Evolutionary conservation across 2,329 filamentous ascomycete genomes (phyloP), one percentile per base, ranked within the genome.

Genomic region (Triangularia verruculosa): DNA sequence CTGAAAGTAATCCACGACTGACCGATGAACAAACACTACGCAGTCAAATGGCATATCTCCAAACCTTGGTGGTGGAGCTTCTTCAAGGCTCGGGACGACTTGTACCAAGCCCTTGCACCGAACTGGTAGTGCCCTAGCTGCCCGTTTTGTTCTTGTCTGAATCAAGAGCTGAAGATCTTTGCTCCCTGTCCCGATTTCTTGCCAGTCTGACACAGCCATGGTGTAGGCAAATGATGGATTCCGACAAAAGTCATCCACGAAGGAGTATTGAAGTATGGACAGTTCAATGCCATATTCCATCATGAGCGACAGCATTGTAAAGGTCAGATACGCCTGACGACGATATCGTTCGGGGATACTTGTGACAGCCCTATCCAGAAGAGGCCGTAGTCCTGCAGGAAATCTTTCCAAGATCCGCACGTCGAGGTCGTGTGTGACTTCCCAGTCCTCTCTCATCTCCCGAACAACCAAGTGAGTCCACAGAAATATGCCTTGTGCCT

Each of bases 401-500:
- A 59, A 59, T 9, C 34, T 39, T 4, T 59, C 39, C 2, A 59
- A 39, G 12, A 59, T 13, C 24, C 17, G 15, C 2, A 27, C 6
- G 15, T 59, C 39, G 6, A 17, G 2, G 12, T 28, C 51, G 24
- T n/a, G 22, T 8, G 24, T 43, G 17, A 32, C 24, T 15, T 59
- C 57, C 13, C 43, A 27, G 11, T 59, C 57, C 11, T 59, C 57
- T 15, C 57, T 24, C 9, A 52, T 52, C 20, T 59, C 39, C 22
- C 20, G 39, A 20, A 59, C 24, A 13, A 59, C 39, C 7, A 52
- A 39, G 4, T 27, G 57, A 15, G 39, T 43, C 39, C 57, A 59
- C 25, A 59, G 22, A 43, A 59, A 59, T 9, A 59, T 43, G 1
- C 57, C 39, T 28, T 59, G 34, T 6, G 57, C 57, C 15, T 52